Conservation (phyloP, 306 rosid species). For the Malus asiatica region DNA sequence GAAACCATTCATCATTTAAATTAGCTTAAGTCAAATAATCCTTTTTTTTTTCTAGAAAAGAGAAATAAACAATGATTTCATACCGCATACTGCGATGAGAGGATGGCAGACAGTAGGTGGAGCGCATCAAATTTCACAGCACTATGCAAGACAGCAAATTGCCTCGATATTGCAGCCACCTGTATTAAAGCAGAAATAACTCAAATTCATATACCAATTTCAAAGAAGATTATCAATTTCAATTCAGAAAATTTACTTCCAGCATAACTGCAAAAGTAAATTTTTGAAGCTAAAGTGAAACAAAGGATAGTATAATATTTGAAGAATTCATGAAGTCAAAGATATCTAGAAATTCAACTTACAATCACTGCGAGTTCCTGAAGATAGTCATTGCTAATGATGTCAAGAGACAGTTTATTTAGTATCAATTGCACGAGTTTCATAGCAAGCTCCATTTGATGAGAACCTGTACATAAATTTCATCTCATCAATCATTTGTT, state of each 20-base stretch:
- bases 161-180: conserved; percentile 64
- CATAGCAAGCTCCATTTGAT: conserved; percentile 49
- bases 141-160: conserved; percentile 67
- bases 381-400: conserved; percentile 29
- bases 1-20: neutral
- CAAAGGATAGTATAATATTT: neutral
- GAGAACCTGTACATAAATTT: conserved; percentile 54
- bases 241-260: too few species aligned
- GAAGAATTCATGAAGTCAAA: neutral
- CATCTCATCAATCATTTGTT: conserved; percentile 15
- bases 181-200: conserved; percentile 15
- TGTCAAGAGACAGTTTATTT: conserved; percentile 43
- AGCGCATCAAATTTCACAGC: conserved; percentile 76
- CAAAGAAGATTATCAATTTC: too few species aligned
- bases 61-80: conserved; percentile 17
- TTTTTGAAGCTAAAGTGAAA: too few species aligned
- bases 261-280: too few species aligned
- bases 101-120: conserved; percentile 54
- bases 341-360: conserved; percentile 19
- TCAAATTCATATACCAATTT: neutral
- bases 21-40: neutral
- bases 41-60: neutral
- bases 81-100: conserved; percentile 59
- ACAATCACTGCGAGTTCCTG: conserved; percentile 65
- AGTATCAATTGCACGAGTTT: conserved; percentile 59